Percentiles rank a stretch among this genome's conserved stretches.
phyloP scores from a whole-genome alignment of 768 basidiomycete genomes.

The Boletus sensibilis region DNA sequence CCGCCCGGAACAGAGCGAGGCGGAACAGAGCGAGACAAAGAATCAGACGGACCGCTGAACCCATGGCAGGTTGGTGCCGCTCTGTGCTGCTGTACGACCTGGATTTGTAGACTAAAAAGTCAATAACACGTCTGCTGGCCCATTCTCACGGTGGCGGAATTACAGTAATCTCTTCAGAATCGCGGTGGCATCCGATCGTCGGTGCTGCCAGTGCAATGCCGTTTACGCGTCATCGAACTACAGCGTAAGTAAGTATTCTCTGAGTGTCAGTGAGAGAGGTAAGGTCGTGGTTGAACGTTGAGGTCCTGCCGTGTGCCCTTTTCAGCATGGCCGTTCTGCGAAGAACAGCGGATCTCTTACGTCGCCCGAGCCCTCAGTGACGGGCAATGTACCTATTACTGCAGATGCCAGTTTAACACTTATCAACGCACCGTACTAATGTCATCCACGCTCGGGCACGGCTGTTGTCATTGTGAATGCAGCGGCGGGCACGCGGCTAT shows the following conservation, averaged over 20 bases:
- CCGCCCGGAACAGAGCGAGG: slow-evolving; percentile 12
- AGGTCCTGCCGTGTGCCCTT: not conserved
- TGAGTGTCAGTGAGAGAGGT: not conserved
- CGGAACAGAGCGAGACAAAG: slow-evolving; percentile 6
- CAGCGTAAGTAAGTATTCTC: too few relatives aligned
- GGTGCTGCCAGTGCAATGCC: not conserved
- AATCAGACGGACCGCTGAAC: not conserved
- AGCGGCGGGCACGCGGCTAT: too few relatives aligned
- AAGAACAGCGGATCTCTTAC: not conserved
- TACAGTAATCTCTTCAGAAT: not conserved
- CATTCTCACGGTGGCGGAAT: not conserved
- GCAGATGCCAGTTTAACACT: not conserved
- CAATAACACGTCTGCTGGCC: not conserved
- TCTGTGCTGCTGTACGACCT: not conserved
- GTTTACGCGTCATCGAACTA: not conserved
- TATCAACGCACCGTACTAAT: not conserved
- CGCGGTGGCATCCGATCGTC: not conserved
- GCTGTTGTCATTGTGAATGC: not conserved
- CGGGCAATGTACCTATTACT: not conserved
- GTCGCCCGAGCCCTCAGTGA: too few relatives aligned
- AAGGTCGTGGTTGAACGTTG: not conserved
- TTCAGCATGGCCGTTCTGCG: not conserved
- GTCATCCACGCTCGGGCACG: too few relatives aligned
- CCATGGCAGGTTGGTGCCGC: not conserved
- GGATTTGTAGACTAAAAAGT: not conserved